Evolutionary conservation across 306 rosid species (phyloP).

Genomic region (Dalbergia cultrata): DNA sequence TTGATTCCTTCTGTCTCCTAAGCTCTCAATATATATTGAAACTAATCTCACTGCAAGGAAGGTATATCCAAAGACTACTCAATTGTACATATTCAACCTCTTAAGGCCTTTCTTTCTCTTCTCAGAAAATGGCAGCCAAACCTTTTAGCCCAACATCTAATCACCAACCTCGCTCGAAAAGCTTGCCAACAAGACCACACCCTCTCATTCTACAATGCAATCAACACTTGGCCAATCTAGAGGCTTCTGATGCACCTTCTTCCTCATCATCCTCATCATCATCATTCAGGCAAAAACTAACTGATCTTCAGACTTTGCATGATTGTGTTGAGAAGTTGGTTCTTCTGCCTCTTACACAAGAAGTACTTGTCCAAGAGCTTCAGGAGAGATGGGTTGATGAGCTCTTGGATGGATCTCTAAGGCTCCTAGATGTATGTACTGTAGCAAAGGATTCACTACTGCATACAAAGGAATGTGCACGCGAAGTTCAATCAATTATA

Average conservation of each 20-base stretch:
- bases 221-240: slow-evolving; percentile 53
- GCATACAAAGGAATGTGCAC: slow-evolving; percentile 61
- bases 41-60: slow-evolving; percentile 32
- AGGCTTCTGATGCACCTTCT: slow-evolving; percentile 44
- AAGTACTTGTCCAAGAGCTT: slow-evolving; percentile 44
- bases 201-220: slow-evolving; percentile 61
- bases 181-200: slow-evolving; percentile 59
- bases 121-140: slow-evolving; percentile 48
- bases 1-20: slow-evolving; percentile 53
- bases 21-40: slow-evolving; percentile 50
- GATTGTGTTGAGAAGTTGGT: slow-evolving; percentile 50
- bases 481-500: slow-evolving; percentile 60
- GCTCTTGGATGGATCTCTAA: slow-evolving; percentile 61
- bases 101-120: slow-evolving; percentile 23
- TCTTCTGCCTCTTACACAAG: slow-evolving; percentile 40
- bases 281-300: slow-evolving; percentile 41
- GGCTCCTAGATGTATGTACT: slow-evolving; percentile 57
- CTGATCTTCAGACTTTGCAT: slow-evolving; percentile 45
- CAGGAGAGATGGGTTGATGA: slow-evolving; percentile 59
- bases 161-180: slow-evolving; percentile 53
- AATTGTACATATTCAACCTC: slow-evolving; percentile 32
- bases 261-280: slow-evolving; percentile 45
- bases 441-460: slow-evolving; percentile 55
- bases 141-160: slow-evolving; percentile 45
- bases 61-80: slow-evolving; percentile 39